Base-by-base conservation (phyloP, 306 rosid species). In the Prunus dulcis region DNA sequence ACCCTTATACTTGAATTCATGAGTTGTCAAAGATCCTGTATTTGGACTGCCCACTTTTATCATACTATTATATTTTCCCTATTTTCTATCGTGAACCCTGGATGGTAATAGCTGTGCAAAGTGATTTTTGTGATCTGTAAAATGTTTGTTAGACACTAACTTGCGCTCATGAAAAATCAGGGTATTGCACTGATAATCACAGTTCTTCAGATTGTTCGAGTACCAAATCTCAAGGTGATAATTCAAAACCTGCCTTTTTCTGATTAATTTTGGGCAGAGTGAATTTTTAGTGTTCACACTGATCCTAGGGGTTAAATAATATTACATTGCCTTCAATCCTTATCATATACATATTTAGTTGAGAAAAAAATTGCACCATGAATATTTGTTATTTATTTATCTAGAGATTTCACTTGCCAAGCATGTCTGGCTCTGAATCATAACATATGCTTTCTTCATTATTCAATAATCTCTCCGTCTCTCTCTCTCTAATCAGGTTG, bases 201-300 rank as follows among this genome's bases (percentile, higher is more conserved):
- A 43, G 99, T 96, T 87, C 98, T 96, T 86, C 99, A 96, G 86
- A 89, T 96, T 83, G 98, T 96, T 32, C 96, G 90, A 38, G 84
- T 96, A 76, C 99, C 99, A 1, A 96, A 96, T 91, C 99, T 96
- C 83, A 96, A 96, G 99, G 99, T 96, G 78, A 89, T 75, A 58
- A 64, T 79, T 68, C 28, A 62, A 30, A 10, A 17, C 6, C 51
- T 53, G 49, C 62, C 66, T 9, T 45, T 69, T 72, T 68, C 28
- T 64, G 28, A 51, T 78, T 68, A 53, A 68, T 69, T 14, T 41
- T 58, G n/a, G 6, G 38, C 27, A n/a, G 27, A 41, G 43, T 61
- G 63, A 50, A 27, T 20, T 66, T 20, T 12, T 32, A 67, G 68
- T 57, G 9, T 45, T 13, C n/a, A 50, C 43, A 38, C 43, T 38